Evolutionary conservation across 108 stramenopile genomes (phyloP), one percentile per base, ranked within the genome.

Genomic region (Pseudonitzschia pungens): DNA sequence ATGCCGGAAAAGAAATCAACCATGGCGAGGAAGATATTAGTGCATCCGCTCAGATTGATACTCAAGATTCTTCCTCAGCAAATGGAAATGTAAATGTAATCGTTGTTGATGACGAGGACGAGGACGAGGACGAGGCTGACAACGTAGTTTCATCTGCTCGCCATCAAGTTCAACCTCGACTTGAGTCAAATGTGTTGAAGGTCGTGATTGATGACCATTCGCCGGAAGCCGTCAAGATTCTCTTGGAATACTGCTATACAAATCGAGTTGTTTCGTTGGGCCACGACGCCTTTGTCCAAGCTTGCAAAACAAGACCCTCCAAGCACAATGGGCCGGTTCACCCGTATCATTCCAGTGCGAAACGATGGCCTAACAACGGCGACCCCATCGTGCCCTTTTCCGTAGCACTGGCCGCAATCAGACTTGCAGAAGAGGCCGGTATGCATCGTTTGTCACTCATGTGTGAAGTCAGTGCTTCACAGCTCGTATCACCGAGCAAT

Each of bases 181-280:
- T 54, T 0, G 18, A 80, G 42, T 45, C 71, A 31, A 42, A 70
- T 56, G 22, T 77, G 24, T 56, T 83, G 53, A 43, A 44, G 52
- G 77, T 83, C 36, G 65, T 72, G 4, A 50, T 83, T 12, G 45
- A 59, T 10, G 81, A 92, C 56, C 90, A 95, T 71, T 71, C 91
- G 29, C 90, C 94, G 3, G 87, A 95, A 55, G 90, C 94, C n/a
- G 85, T 95, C 40, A 86, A 87, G 60, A 72, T 95, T 24, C 70
- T 95, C n/a, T 71, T 95, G 60, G 94, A 95, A 69, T 92, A 95
- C 69, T 83, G 86, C 74, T 95, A 92, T 78, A 95, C 92, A 3
- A 92, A 95, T 70, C 87, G 92, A 58, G 90, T 92, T 21, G 74
- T 72, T 15, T 72, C 78, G 16, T 83, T 95, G 12, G 94, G 94